Evolutionary conservation across 495 filamentous ascomycete species (phyloP).

Genomic region (Aspergillus coremiiformis): DNA sequence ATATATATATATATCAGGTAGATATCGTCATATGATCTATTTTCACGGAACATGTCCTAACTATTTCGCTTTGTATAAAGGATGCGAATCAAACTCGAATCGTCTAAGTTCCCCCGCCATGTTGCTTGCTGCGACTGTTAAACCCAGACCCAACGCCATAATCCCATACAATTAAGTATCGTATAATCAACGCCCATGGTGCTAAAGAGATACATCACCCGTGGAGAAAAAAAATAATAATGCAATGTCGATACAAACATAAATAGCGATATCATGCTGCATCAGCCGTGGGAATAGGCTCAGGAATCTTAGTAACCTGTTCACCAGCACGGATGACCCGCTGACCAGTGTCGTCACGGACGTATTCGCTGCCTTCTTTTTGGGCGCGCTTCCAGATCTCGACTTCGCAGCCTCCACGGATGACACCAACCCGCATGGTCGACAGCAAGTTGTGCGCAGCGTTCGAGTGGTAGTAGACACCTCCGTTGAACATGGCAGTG

Average conservation of each 20-base stretch:
- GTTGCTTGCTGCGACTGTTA: not conserved
- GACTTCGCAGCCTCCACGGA: slow-evolving; percentile 92
- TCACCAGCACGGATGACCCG: slow-evolving; percentile 83
- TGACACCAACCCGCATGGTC: slow-evolving; percentile 93
- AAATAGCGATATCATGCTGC: slow-evolving; percentile 26
- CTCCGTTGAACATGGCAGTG: slow-evolving; percentile 98
- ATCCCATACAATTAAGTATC: not conserved
- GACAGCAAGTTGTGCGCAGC: slow-evolving; percentile 95
- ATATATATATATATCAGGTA: not conserved
- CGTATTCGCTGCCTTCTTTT: slow-evolving; percentile 66
- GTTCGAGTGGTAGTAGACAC: slow-evolving; percentile 97
- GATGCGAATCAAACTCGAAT: not conserved
- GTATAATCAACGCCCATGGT: slow-evolving; percentile 12
- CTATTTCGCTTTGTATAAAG: not conserved
- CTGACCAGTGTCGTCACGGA: slow-evolving; percentile 75
- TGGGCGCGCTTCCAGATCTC: slow-evolving; percentile 98
- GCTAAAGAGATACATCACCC: slow-evolving; percentile 12
- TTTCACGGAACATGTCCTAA: not conserved
- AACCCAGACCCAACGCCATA: not conserved
- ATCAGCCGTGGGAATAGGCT: slow-evolving; percentile 41
- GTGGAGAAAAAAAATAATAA: slow-evolving; percentile 6
- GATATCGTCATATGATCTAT: not conserved
- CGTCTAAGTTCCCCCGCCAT: not conserved
- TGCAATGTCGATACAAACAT: slow-evolving; percentile 1
- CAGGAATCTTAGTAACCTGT: slow-evolving; percentile 76